Percentiles rank a stretch among this genome's conserved stretches.
phyloP scores from a whole-genome alignment of 176 grass and related monocot species.

The sorghum (Sorghum bicolor) region Sorghum_bicolor_NCBIv3 NC_012872.2:16796001-16796500 shows the following conservation, averaged over 20 bases:
- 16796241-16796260: neutral
- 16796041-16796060: neutral
- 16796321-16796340: neutral
- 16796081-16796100: no score
- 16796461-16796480: neutral
- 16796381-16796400: neutral
- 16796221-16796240: conserved; percentile 12
- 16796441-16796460: neutral
- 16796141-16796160: no score
- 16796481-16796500: conserved; percentile 24
- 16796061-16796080: neutral
- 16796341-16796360: conserved; percentile 21
- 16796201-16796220: neutral
- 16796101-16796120: no score
- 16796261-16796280: neutral
- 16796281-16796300: conserved; percentile 9
- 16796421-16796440: neutral
- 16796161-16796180: neutral
- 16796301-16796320: conserved; percentile 29
- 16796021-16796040: conserved; percentile 13
- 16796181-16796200: neutral
- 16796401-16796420: conserved; percentile 36
- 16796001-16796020: neutral
- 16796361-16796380: neutral
- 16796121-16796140: no score